Evolutionary conservation across 2,329 filamentous ascomycete species (phyloP), one percentile per base, ranked within the genome.

Genomic region (Arthroderma sp.): DNA sequence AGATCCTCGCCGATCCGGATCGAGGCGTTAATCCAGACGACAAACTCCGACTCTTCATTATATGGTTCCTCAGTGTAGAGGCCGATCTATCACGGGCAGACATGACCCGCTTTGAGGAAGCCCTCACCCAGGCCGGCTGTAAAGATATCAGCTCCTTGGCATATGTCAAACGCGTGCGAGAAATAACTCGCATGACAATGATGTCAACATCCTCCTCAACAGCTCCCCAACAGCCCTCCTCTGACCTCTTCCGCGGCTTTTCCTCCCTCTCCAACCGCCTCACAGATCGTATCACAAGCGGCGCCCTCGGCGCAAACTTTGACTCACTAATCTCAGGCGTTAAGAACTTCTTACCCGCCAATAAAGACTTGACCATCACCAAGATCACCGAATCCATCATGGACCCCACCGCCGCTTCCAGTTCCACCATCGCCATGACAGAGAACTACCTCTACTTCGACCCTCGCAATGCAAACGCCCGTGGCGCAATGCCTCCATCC

Each of bases 361-460:
- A 98, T 67, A 86, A 88, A 55, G 93, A 98, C 59, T 75, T 96
- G 6, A 96, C 91, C 0, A 77, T 98, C 43, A 98, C 93, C 46
- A 96, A 96, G 66, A 95, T 98, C 59, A 89, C 91, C 36, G 91
- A 98, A 63, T 94, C 86, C 1, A 81, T 98, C 57, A 98, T 98
- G 89, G 91, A 98, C 58, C 91, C 91, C 0, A 76, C 85, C 38
- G 79, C 86, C 7, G 89, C 91, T 3, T 86, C 85, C 3, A 89
- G 85, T 4, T 89, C 83, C 28, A 91, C 91, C 28, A 91, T 98
- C 52, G 83, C 86, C 49, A 96, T 94, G 70, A 96, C 91, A 1
- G 91, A 98, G 61, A 82, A 85, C 56, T 98, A 95, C 58, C 77
- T 96, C 29, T 98, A 95, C 71, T 98, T 95, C 61, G 93, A 98